Evolutionary conservation across 2,329 filamentous ascomycete species (phyloP).

Genomic region (Onygenales sp.): DNA sequence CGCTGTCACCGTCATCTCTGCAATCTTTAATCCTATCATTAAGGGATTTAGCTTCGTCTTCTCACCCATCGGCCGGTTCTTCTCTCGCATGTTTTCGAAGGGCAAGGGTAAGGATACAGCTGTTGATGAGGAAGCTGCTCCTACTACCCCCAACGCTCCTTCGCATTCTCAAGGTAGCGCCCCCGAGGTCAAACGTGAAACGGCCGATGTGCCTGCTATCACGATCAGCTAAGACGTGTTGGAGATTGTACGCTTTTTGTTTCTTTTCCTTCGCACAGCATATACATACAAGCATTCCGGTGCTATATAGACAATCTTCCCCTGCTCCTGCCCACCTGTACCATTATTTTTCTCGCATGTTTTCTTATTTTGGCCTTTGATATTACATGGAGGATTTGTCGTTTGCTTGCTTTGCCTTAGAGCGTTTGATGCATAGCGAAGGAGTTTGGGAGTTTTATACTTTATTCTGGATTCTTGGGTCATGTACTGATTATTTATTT

Average conservation of each 20-base stretch:
- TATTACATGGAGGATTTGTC: no score
- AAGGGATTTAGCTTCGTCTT: constrained; percentile 21
- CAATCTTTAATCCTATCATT: constrained; percentile 37
- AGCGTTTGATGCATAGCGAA: no score
- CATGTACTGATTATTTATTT: no score
- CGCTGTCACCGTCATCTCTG: constrained; percentile 44
- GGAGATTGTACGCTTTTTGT: background rate
- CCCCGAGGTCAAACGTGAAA: constrained; percentile 15
- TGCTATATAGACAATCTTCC: no score
- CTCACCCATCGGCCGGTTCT: constrained; percentile 18
- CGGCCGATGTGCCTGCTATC: no score
- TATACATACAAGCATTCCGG: no score
- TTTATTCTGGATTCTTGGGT: no score
- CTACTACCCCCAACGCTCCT: constrained; percentile 9
- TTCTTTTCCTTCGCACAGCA: background rate
- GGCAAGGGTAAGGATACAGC: constrained; percentile 4
- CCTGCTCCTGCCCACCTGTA: no score
- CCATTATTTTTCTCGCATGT: no score
- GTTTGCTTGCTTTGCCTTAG: no score
- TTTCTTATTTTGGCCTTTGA: no score
- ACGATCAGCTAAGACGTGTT: background rate
- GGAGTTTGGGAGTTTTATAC: no score
- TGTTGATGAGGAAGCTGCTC: constrained; percentile 11
- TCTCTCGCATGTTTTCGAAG: constrained; percentile 12
- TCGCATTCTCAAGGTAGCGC: constrained; percentile 31